phyloP scores from a whole-genome alignment of 208 protist genomes.

The Tritrichomonas musculus region DNA sequence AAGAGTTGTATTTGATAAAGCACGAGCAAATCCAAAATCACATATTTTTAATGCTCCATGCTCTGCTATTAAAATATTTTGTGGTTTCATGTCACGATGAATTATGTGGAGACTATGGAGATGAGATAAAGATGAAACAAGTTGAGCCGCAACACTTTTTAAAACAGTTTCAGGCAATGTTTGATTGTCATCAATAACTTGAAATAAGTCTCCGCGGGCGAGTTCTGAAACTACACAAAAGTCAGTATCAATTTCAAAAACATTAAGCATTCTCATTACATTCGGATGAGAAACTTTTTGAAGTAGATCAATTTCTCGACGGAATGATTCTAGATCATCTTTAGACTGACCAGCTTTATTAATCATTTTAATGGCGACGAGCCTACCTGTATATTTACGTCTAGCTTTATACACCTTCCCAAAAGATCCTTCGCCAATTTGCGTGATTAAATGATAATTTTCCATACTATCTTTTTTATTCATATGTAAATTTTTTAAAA shows the following conservation, averaged over 20 bases:
- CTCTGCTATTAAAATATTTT: slow-evolving; percentile 83
- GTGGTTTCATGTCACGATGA: slow-evolving; percentile 74
- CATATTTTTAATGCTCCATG: slow-evolving; percentile 72
- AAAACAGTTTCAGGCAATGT: slow-evolving; percentile 68
- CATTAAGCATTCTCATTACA: slow-evolving; percentile 87
- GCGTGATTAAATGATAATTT: neutral
- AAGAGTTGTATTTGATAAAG: slow-evolving; percentile 71
- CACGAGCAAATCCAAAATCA: slow-evolving; percentile 92
- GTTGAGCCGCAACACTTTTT: slow-evolving; percentile 80
- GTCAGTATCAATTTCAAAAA: slow-evolving; percentile 82
- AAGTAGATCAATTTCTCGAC: slow-evolving; percentile 28
- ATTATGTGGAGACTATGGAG: slow-evolving; percentile 89
- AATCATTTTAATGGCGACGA: slow-evolving; percentile 95
- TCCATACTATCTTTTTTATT: neutral
- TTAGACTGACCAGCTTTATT: slow-evolving; percentile 80
- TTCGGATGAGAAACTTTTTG: slow-evolving; percentile 79
- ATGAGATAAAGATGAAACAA: slow-evolving; percentile 83
- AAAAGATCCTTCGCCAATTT: slow-evolving; percentile 90
- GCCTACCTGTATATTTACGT: slow-evolving; percentile 41
- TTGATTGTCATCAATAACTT: slow-evolving; percentile 62
- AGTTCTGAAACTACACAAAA: slow-evolving; percentile 73
- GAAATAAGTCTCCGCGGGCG: slow-evolving; percentile 53
- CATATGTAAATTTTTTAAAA: too few relatives aligned
- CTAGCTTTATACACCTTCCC: slow-evolving; percentile 80
- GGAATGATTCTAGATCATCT: slow-evolving; percentile 53